phyloP scores from a whole-genome alignment of 106 monocot species.

The Phalaenopsis aphrodite region DNA sequence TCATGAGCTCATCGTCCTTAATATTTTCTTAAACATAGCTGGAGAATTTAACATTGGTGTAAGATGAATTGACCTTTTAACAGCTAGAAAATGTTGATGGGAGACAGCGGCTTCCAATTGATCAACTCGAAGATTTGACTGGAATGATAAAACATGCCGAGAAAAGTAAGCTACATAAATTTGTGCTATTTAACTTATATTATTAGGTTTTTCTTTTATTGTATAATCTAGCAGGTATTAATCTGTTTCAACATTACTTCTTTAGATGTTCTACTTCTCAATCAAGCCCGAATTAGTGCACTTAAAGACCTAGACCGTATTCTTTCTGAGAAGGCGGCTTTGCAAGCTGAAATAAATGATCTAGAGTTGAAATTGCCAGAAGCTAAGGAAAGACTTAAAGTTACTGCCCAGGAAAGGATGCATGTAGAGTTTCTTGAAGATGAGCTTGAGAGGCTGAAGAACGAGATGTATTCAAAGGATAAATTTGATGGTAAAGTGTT shows the following conservation, averaged over 20 bases:
- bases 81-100: slow-evolving; percentile 33
- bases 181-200: slow-evolving; percentile 5
- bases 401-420: slow-evolving; percentile 43
- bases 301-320: slow-evolving; percentile 65
- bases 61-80: not conserved
- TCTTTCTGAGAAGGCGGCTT: slow-evolving; percentile 61
- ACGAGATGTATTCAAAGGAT: slow-evolving; percentile 27
- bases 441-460: slow-evolving; percentile 32
- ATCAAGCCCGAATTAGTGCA: slow-evolving; percentile 68
- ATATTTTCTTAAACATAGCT: slow-evolving; percentile 9
- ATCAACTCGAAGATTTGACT: slow-evolving; percentile 51
- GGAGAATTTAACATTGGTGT: not conserved
- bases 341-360: slow-evolving; percentile 52
- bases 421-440: slow-evolving; percentile 37
- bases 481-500: slow-evolving; percentile 15
- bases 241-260: slow-evolving; percentile 14
- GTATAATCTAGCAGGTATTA: not conserved
- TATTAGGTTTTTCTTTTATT: slow-evolving; percentile 5
- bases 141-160: slow-evolving; percentile 65
- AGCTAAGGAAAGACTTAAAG: slow-evolving; percentile 34
- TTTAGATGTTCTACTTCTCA: slow-evolving; percentile 78
- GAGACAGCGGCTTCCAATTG: slow-evolving; percentile 18
- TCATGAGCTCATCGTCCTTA: not conserved
- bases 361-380: slow-evolving; percentile 64
- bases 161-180: slow-evolving; percentile 42